phyloP scores from a whole-genome alignment of 2,329 filamentous ascomycete genomes.

The Westerdykella sp. region DNA sequence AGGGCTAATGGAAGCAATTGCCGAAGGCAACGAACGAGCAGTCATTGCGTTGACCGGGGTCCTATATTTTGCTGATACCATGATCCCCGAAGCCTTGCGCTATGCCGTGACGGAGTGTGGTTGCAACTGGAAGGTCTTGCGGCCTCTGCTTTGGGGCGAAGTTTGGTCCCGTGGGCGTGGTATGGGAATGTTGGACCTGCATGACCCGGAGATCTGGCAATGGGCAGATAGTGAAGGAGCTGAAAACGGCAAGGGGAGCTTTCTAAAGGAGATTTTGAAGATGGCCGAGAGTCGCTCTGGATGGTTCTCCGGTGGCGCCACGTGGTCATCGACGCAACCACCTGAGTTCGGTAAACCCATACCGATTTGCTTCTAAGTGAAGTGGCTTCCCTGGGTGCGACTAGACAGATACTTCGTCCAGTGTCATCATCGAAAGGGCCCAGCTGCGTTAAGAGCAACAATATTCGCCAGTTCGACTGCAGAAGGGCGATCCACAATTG shows the following conservation, averaged over 20 bases:
- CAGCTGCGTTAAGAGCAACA: too few relatives aligned
- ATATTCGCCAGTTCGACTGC: too few relatives aligned
- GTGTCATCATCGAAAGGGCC: too few relatives aligned
- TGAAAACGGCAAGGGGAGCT: background rate
- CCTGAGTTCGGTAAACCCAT: too few relatives aligned
- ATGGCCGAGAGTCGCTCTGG: background rate
- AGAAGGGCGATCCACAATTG: too few relatives aligned
- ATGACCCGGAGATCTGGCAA: constrained; percentile 29
- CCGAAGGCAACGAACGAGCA: constrained; percentile 22
- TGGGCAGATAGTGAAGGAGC: constrained; percentile 6
- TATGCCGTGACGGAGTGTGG: constrained; percentile 27
- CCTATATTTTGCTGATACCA: constrained; percentile 23
- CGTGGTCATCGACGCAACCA: too few relatives aligned
- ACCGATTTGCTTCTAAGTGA: too few relatives aligned
- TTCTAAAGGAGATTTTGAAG: background rate
- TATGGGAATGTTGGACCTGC: constrained; percentile 23
- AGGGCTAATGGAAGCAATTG: constrained; percentile 26
- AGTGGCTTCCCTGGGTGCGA: too few relatives aligned
- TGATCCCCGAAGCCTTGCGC: constrained; percentile 24
- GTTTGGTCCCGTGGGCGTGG: constrained; percentile 21
- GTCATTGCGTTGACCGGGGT: constrained; percentile 31
- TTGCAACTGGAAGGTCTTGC: constrained; percentile 23
- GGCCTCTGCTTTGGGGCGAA: constrained; percentile 32
- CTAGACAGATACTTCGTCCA: too few relatives aligned
- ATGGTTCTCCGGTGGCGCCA: too few relatives aligned